Base-by-base conservation (phyloP, 805 yeast species). In the Ogataea wickerhamii region DNA sequence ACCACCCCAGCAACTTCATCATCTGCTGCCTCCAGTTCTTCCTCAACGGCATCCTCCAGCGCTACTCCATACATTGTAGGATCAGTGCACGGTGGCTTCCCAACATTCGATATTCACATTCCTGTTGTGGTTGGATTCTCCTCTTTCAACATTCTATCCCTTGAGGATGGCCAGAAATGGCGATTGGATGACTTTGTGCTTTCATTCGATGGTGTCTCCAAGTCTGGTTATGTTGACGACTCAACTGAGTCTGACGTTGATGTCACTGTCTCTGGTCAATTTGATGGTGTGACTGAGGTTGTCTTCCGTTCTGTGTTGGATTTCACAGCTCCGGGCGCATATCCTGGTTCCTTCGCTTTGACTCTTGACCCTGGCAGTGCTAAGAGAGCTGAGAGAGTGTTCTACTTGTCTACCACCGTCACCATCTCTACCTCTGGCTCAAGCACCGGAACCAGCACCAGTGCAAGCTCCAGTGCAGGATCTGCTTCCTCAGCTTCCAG, bases 371-470 rank as follows among this genome's bases (percentile, higher is more conserved):
- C 48, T 27, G 21, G 38, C 18, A 37, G 38, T 32, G 12, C 48
- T 11, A 51, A 48, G 51, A 50, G 58, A 49, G 56, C 44, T 37
- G 41, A 34, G 34, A 33, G 34, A n/a, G 51, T 51, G 21, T 51
- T 32, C 53, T 51, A 49, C 49, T 36, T 51, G 38, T 34, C 52
- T 34, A 53, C 53, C 31, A 43, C 56, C 12, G 49, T 43, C 21
- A 34, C 32, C 33, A 40, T 48, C 28, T 43, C 33, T 20, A 26
- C 46, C 12, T 31, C 44, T 14, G 23, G 41, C 11, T 23, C 37
- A 14, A 13, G 43, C 21, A 12, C 38, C 16, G 28, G 39, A 17
- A 21, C 42, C 8, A 16, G 41, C n/a, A 28, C 40, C 26, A 18
- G 36, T 18, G 29, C 29, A 4, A n/a, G 37, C 17, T 21, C 43